These are phyloP conservation scores for Acidiella bohemica DNA, from an alignment of 495 filamentous ascomycete species.

Conservation along the genomic window DNA sequence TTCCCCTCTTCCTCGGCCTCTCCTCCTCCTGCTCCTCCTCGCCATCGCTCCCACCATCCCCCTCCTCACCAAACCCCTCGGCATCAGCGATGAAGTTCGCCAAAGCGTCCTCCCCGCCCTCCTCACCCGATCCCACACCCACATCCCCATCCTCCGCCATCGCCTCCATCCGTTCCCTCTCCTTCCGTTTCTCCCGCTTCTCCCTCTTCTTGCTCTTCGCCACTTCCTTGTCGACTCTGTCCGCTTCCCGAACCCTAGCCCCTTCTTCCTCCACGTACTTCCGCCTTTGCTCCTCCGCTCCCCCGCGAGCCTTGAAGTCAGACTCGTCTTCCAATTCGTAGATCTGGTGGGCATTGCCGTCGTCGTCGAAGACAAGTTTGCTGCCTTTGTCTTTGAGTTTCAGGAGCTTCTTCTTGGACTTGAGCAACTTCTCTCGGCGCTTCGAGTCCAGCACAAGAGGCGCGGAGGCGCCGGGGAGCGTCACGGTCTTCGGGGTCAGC, in stretches of 20 bases:
- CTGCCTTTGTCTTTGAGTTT: conserved; percentile 71
- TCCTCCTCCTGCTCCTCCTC: conserved; percentile 16
- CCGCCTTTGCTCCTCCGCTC: conserved; percentile 57
- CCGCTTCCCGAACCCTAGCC: conserved; percentile 57
- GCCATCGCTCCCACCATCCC: conserved; percentile 25
- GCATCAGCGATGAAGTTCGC: conserved; percentile 29
- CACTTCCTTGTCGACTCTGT: conserved; percentile 67
- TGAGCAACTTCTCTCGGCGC: conserved; percentile 80
- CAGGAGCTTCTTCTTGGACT: conserved; percentile 77
- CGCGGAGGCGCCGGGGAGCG: conserved; percentile 37
- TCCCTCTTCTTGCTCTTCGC: conserved; percentile 68
- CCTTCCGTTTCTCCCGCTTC: conserved; percentile 78
- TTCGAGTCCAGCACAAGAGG: conserved; percentile 78
- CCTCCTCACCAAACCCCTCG: conserved; percentile 31
- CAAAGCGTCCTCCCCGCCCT: conserved; percentile 19
- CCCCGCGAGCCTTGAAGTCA: conserved; percentile 58
- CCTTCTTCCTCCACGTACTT: conserved; percentile 64
- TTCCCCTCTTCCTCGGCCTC: conserved; percentile 23
- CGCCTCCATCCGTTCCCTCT: conserved; percentile 48
- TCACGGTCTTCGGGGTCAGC: conserved; percentile 25
- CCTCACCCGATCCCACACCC: conserved; percentile 27
- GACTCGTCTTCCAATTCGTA: conserved; percentile 82
- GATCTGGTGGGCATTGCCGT: conserved; percentile 65
- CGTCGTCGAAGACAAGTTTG: conserved; percentile 83
- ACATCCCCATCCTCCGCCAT: conserved; percentile 32